Evolutionary conservation across 2,329 filamentous ascomycete genomes (phyloP), one percentile per base, ranked within the genome.

Genomic region (Monosporascus sp.): DNA sequence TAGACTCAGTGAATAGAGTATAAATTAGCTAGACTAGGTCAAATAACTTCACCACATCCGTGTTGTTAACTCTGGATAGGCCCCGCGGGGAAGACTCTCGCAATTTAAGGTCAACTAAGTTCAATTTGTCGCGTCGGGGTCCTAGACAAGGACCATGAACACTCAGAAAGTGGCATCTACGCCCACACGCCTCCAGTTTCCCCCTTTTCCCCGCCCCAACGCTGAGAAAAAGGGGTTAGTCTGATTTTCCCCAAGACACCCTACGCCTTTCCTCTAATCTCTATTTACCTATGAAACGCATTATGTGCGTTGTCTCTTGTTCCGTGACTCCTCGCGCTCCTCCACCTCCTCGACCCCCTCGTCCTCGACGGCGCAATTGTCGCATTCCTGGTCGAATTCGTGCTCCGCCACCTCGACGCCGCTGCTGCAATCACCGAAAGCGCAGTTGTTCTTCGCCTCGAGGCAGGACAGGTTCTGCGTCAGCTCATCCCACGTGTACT

Each of bases 331-430:
- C 27, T 39, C 17, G n/a, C 47, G 65, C 37, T 72, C 68, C 43
- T 68, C 71, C 47, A 74, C 58, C 51, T 72, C 72, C 37, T 67
- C 62, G 55, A 63, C 61, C 46, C 64, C 65, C 56, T 67, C 75
- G 47, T 77, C 72, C 47, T 72, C 70, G 43, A 72, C 70, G 46
- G 66, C 58, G 52, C 76, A 79, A 15, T 63, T 56, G 47, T 75
- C 68, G 62, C 76, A 79, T 58, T 78, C 76, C 54, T 77, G 75
- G 58, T 77, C 74, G 54, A 76, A 77, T 3, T 56, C 56, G 62
- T 78, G 76, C 52, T 75, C 65, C 55, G 78, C 75, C 38, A 68
- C 58, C 39, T 67, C 60, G 31, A 75, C 65, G 35, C 76, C 76
- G 24, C 63, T 60, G 39, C 62, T 58, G 61, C 76, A 79, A 47